Percentiles rank a stretch among this genome's conserved stretches.
These are phyloP conservation scores for Coffea canephora DNA, from an alignment of 257 asterid genomes.

Conservation along the genomic window DNA sequence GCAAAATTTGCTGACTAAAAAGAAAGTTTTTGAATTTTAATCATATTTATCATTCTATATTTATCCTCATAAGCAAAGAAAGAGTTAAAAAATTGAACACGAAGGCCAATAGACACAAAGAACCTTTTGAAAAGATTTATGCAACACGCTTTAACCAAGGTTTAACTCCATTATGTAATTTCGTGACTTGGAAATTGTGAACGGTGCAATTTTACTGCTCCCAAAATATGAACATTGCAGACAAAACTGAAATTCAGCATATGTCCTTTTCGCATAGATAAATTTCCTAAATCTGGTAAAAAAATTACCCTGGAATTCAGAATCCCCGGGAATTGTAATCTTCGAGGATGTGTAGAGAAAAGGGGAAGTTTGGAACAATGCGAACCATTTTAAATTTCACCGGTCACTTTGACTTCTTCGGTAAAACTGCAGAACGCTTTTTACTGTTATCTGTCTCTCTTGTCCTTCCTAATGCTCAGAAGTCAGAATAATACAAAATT, in stretches of 20 bases:
- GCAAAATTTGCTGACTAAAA: no score
- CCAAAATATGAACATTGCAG: neutral
- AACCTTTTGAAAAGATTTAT: neutral
- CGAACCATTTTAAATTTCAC: conserved; percentile 20
- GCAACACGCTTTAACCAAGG: neutral
- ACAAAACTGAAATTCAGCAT: neutral
- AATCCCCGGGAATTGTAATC: conserved; percentile 1
- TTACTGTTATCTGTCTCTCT: conserved; percentile 22
- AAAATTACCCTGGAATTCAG: neutral
- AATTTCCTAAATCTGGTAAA: conserved; percentile 8
- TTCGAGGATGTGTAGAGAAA: conserved; percentile 1
- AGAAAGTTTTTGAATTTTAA: no score
- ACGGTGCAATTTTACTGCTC: neutral
- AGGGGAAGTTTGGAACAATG: conserved; percentile 20
- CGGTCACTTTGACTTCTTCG: conserved; percentile 37
- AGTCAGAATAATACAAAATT: neutral
- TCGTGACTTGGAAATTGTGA: neutral
- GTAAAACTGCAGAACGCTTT: conserved; percentile 21
- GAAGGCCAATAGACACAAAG: neutral
- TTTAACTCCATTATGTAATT: neutral
- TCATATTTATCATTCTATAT: no score
- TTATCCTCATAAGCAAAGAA: no score
- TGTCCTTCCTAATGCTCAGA: neutral
- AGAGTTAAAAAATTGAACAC: neutral
- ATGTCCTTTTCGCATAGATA: neutral